Evolutionary conservation across 148 eudicot genomes (phyloP).

Genomic region (Agrostemma githago): DNA sequence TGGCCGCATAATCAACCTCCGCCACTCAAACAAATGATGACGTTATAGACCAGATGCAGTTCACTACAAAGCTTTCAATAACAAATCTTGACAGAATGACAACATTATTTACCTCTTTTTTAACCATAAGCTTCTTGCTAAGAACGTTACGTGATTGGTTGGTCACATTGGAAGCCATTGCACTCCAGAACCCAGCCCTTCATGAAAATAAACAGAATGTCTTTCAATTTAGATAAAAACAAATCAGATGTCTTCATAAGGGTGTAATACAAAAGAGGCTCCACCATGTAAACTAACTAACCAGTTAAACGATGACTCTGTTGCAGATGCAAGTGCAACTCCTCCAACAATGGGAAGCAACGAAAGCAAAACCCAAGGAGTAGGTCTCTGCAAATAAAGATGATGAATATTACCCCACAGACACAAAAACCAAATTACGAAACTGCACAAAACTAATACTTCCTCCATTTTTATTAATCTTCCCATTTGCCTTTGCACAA

Average conservation of each 20-base stretch:
- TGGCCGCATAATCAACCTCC: background rate
- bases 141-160: constrained; percentile 93
- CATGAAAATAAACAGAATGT: background rate
- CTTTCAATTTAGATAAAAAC: background rate
- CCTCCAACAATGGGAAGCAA: constrained; percentile 94
- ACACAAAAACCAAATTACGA: background rate
- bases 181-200: constrained; percentile 99
- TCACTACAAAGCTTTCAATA: background rate
- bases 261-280: background rate
- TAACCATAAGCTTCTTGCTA: constrained; percentile 94
- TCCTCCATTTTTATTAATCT: no score
- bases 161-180: constrained; percentile 92
- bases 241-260: background rate
- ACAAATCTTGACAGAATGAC: background rate
- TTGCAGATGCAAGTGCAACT: constrained; percentile 82
- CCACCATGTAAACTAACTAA: constrained; percentile 31
- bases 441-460: no score
- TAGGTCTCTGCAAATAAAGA: constrained; percentile 49
- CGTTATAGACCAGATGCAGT: background rate
- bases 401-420: constrained; percentile 1
- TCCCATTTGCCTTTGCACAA: no score
- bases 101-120: constrained; percentile 57
- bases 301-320: constrained; percentile 97
- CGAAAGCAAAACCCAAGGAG: constrained; percentile 76
- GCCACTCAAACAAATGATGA: background rate